These are phyloP conservation scores for Myxozyma lipomycoides DNA, from an alignment of 805 yeast species.

Conservation along the genomic window DNA sequence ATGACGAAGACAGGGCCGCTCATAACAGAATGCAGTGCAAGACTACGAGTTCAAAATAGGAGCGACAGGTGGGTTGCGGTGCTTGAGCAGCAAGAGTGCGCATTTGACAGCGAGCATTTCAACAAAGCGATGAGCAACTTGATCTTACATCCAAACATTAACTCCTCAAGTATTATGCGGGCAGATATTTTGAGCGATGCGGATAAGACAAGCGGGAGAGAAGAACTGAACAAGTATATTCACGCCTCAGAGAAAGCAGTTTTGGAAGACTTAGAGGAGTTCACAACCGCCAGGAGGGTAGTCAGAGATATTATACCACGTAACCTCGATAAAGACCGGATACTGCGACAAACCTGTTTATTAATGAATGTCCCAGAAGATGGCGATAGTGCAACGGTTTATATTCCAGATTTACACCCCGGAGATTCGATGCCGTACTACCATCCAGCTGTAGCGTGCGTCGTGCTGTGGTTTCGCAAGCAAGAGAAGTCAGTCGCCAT, in stretches of 20 bases:
- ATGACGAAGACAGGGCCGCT: too few species aligned
- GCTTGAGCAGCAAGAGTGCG: slow-evolving; percentile 4
- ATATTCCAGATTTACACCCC: slow-evolving; percentile 66
- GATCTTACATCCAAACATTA: slow-evolving; percentile 77
- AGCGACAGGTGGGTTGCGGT: background rate
- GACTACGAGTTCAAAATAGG: background rate
- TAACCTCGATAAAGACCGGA: slow-evolving; percentile 78
- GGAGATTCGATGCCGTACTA: slow-evolving; percentile 75
- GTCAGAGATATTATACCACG: slow-evolving; percentile 90
- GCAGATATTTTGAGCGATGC: slow-evolving; percentile 59
- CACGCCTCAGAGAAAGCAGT: background rate
- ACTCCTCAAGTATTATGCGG: slow-evolving; percentile 83
- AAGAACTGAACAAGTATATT: background rate
- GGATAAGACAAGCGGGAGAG: background rate
- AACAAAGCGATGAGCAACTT: slow-evolving; percentile 70
- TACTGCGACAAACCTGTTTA: slow-evolving; percentile 83
- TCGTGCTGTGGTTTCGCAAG: slow-evolving; percentile 52
- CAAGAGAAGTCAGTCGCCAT: background rate
- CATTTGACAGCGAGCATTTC: slow-evolving; percentile 41
- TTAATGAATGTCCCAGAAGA: slow-evolving; percentile 32
- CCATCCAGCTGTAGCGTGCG: slow-evolving; percentile 78
- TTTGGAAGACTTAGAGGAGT: background rate
- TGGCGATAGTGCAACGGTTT: slow-evolving; percentile 49
- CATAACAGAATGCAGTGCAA: too few species aligned
- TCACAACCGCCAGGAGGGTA: slow-evolving; percentile 38